Evolutionary conservation across 1,284 basidiomycete genomes (phyloP).

Genomic region (Tilletiopsis washingtonensis): DNA sequence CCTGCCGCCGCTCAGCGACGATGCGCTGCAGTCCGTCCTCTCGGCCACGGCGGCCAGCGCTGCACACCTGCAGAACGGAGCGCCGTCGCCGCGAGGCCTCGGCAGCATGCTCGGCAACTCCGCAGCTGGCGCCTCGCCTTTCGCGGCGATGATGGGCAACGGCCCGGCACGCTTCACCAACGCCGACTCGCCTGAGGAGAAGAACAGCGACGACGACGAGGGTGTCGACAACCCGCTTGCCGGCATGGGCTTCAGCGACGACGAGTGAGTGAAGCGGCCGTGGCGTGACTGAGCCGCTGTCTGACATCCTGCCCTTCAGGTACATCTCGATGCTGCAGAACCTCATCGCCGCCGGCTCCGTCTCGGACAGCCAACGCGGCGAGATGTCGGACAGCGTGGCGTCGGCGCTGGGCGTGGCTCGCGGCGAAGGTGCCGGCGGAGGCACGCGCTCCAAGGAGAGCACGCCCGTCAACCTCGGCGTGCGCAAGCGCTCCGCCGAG

Average conservation of each 20-base stretch:
- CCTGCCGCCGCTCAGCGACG: slow-evolving; percentile 12
- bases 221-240: slow-evolving; percentile 29
- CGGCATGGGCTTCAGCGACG: slow-evolving; percentile 39
- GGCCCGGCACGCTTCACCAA: slow-evolving; percentile 2
- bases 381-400: slow-evolving; percentile 6
- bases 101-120: background rate
- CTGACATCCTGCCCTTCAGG: background rate
- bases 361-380: slow-evolving; percentile 15
- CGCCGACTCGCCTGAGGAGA: background rate
- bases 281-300: background rate
- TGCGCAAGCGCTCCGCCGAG: background rate
- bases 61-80: background rate
- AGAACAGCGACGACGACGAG: slow-evolving; percentile 7
- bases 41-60: slow-evolving; percentile 11
- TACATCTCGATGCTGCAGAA: slow-evolving; percentile 42
- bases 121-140: slow-evolving; percentile 1
- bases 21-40: slow-evolving; percentile 8
- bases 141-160: slow-evolving; percentile 11
- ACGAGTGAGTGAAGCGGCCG: slow-evolving; percentile 12
- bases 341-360: slow-evolving; percentile 30
- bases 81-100: background rate
- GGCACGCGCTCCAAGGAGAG: background rate
- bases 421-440: slow-evolving; percentile 4
- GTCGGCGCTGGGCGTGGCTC: slow-evolving; percentile 5
- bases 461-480: background rate